A percentile compares a stretch with the other conserved stretches of the same genome.
Evolutionary conservation across 1,284 basidiomycete species (phyloP).

Genomic region (Waitea zeae): DNA sequence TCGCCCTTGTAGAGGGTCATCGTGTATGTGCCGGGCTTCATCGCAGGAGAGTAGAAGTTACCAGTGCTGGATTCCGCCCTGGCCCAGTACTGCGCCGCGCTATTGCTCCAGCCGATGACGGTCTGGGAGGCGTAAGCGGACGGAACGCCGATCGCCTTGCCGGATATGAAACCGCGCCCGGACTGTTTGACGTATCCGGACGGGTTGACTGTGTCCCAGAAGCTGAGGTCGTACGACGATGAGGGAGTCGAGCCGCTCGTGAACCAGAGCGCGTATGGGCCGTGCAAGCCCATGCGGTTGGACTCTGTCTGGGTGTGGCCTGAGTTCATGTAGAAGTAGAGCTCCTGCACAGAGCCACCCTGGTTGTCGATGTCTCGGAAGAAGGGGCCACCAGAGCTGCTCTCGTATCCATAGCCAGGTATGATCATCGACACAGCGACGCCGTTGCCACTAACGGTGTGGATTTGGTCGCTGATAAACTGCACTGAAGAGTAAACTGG

Average conservation of each 20-base stretch:
- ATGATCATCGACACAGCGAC: conserved; percentile 19
- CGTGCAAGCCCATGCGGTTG: conserved; percentile 27
- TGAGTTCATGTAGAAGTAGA: conserved; percentile 23
- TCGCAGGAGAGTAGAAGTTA: conserved; percentile 18
- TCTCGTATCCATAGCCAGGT: conserved; percentile 22
- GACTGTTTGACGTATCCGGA: conserved; percentile 14
- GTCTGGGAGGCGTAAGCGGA: conserved; percentile 12
- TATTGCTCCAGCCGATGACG: conserved; percentile 16
- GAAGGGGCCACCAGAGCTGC: conserved; percentile 24
- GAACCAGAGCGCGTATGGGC: conserved; percentile 23
- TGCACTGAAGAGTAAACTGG: conserved; percentile 6
- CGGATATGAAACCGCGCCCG: conserved; percentile 18
- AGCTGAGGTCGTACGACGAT: conserved; percentile 12
- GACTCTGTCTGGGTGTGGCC: conserved; percentile 4
- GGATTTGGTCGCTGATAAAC: conserved; percentile 22
- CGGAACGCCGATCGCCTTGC: conserved; percentile 17
- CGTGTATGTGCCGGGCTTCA: conserved; percentile 24
- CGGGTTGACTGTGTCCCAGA: conserved; percentile 18
- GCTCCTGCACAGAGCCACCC: conserved; percentile 22
- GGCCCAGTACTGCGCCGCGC: conserved; percentile 20
- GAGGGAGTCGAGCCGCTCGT: conserved; percentile 24
- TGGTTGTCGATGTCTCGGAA: conserved; percentile 31
- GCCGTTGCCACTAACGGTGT: conserved; percentile 19
- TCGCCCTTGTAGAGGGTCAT: conserved; percentile 23
- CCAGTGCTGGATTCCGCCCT: conserved; percentile 14